phyloP scores from a whole-genome alignment of 2,329 filamentous ascomycete species.

The Talaromyces sp. region DNA sequence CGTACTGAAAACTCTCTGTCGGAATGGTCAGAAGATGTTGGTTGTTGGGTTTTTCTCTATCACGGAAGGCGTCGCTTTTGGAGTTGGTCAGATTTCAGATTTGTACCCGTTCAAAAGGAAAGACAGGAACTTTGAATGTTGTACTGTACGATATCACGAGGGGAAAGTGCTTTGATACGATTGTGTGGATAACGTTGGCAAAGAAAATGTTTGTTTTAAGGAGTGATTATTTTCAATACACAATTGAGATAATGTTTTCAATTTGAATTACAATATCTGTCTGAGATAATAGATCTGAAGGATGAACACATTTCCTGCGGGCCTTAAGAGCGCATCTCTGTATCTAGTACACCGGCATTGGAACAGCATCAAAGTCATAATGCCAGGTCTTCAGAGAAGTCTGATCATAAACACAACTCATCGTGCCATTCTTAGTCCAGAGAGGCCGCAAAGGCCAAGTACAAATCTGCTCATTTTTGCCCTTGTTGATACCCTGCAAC shows the following conservation, averaged over 20 bases:
- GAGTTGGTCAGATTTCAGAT: neutral
- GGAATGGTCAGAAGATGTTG: neutral
- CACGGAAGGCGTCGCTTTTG: neutral
- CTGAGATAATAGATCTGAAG: neutral
- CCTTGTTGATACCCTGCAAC: constrained; percentile 38
- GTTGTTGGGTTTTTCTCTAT: neutral
- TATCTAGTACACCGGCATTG: constrained; percentile 40
- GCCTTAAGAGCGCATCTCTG: neutral
- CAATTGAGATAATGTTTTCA: neutral
- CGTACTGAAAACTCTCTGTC: neutral
- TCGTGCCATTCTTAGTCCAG: constrained; percentile 34
- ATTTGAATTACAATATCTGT: neutral
- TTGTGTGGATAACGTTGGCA: neutral
- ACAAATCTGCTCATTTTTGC: constrained; percentile 37
- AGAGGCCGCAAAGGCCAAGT: constrained; percentile 36
- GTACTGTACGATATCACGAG: neutral
- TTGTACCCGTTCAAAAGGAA: neutral
- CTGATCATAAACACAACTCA: constrained; percentile 39
- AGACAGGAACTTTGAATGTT: neutral
- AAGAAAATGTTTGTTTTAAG: neutral
- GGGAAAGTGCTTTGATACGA: neutral
- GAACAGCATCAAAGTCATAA: constrained; percentile 42
- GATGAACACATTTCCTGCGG: neutral
- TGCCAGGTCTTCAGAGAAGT: constrained; percentile 42
- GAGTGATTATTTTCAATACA: neutral